These are phyloP conservation scores for Cucumis cinereus DNA, from an alignment of 306 rosid genomes.

Conservation along the genomic window DNA sequence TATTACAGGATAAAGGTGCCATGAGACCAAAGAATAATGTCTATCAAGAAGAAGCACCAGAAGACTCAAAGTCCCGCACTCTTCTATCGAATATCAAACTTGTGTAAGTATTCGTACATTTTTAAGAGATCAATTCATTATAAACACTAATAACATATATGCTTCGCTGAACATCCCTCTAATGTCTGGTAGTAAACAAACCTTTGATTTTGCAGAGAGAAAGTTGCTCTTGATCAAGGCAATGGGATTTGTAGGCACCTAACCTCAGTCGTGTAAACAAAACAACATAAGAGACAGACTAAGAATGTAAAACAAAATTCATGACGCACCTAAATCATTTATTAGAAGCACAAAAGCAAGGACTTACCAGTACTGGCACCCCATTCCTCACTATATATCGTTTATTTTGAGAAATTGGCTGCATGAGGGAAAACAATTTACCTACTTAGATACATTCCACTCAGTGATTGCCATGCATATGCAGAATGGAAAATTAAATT, in stretches of 20 bases:
- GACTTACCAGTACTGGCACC: slow-evolving; percentile 62
- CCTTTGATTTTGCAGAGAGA: slow-evolving; percentile 84
- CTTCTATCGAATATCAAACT: background rate
- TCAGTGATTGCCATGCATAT: background rate
- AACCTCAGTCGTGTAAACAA: slow-evolving; percentile 13
- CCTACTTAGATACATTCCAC: background rate
- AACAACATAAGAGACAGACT: background rate
- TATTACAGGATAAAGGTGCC: background rate
- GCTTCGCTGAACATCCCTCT: background rate
- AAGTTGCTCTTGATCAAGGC: slow-evolving; percentile 57
- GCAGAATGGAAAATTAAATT: background rate
- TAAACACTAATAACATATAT: background rate
- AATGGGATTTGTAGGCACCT: slow-evolving; percentile 76
- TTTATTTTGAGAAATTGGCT: slow-evolving; percentile 87
- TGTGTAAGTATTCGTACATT: background rate
- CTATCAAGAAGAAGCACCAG: background rate
- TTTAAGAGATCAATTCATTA: background rate
- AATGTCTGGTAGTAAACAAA: slow-evolving; percentile 21
- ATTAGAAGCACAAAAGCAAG: slow-evolving; percentile 10
- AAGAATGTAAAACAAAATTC: background rate
- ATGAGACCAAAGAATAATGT: background rate
- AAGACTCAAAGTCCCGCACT: background rate
- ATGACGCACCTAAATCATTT: background rate
- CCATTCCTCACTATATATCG: slow-evolving; percentile 84
- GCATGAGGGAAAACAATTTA: slow-evolving; percentile 17